phyloP scores from a whole-genome alignment of 2,329 filamentous ascomycete species.

The Scopulariopsis brevicaulis region DNA sequence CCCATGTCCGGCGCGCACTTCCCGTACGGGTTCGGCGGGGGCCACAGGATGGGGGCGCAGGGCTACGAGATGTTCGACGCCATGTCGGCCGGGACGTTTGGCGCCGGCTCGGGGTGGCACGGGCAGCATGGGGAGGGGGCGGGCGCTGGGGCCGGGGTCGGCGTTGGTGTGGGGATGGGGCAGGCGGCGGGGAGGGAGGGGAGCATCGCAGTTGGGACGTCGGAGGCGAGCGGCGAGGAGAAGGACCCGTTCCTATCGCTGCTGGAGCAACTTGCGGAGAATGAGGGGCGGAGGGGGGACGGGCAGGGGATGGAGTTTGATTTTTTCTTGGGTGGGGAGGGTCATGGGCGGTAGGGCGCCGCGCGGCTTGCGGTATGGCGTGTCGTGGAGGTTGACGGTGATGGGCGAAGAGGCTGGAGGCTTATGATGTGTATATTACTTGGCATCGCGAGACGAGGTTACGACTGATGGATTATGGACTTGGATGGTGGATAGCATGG shows the following conservation, averaged over 20 bases:
- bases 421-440: neutral
- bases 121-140: slow-evolving; percentile 6
- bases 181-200: slow-evolving; percentile 9
- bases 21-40: neutral
- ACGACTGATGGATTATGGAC: no score
- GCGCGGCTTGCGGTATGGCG: no score
- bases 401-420: neutral
- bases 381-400: no score
- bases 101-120: slow-evolving; percentile 40
- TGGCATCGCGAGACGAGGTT: no score
- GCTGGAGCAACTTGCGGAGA: slow-evolving; percentile 73
- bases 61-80: slow-evolving; percentile 50
- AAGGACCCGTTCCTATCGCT: slow-evolving; percentile 74
- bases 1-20: slow-evolving; percentile 19
- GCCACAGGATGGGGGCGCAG: slow-evolving; percentile 8
- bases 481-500: no score
- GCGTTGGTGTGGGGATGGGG: slow-evolving; percentile 16
- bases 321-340: slow-evolving; percentile 48
- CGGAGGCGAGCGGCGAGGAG: slow-evolving; percentile 35
- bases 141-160: no score
- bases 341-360: neutral
- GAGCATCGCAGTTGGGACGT: neutral
- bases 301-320: slow-evolving; percentile 45
- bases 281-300: slow-evolving; percentile 51
- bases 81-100: slow-evolving; percentile 38